phyloP scores from a whole-genome alignment of 1,139 yeast genomes.

The Pichia inconspicua region DNA sequence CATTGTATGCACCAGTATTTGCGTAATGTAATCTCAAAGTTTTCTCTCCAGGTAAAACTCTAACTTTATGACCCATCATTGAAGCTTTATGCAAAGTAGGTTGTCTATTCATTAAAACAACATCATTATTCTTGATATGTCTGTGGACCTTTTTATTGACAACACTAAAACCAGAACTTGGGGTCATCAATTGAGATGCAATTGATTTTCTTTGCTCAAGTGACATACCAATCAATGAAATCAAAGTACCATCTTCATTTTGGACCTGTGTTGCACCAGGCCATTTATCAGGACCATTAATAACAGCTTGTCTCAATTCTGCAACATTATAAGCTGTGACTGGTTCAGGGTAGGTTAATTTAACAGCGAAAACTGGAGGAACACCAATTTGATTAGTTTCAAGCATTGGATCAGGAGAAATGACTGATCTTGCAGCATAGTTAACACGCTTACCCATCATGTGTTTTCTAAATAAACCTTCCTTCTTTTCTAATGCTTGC shows the following conservation, averaged over 20 bases:
- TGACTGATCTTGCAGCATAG: constrained; percentile 97
- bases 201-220: constrained; percentile 91
- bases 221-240: constrained; percentile 82
- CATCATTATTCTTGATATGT: constrained; percentile 91
- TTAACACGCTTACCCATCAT: constrained; percentile 99
- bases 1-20: constrained; percentile 92
- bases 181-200: constrained; percentile 91
- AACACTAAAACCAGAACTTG: constrained; percentile 41
- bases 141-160: constrained; percentile 88
- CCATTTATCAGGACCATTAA: constrained; percentile 96
- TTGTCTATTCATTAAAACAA: constrained; percentile 97
- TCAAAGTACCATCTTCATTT: constrained; percentile 88
- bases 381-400: constrained; percentile 98
- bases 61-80: constrained; percentile 98
- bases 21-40: constrained; percentile 96
- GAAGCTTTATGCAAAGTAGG: constrained; percentile 99
- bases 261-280: constrained; percentile 98
- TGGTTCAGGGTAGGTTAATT: constrained; percentile 96
- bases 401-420: constrained; percentile 96
- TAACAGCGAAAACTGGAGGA: constrained; percentile 95
- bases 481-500: constrained; percentile 97
- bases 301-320: constrained; percentile 87
- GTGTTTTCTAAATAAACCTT: constrained; percentile 95
- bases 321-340: constrained; percentile 91
- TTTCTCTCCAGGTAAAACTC: constrained; percentile 95